These are phyloP conservation scores for Cyamopsis tetragonoloba DNA, from an alignment of 306 rosid genomes.

Conservation along the genomic window DNA sequence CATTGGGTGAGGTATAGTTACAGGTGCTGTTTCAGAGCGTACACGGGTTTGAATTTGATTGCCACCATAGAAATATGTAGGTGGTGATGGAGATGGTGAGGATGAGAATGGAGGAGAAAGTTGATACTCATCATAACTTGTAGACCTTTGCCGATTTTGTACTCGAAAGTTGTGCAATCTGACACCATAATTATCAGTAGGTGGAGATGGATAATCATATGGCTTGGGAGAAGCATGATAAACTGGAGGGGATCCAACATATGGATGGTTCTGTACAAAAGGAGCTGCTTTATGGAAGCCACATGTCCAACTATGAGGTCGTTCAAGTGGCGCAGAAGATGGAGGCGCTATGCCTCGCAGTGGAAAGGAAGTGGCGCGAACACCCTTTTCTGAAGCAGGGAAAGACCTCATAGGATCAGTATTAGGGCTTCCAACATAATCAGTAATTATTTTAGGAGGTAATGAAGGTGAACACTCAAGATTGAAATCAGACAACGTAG, in stretches of 20 bases:
- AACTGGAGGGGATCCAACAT: conserved; percentile 59
- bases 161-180: conserved; percentile 42
- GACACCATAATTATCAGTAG: conserved; percentile 44
- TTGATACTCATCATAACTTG: conserved; percentile 58
- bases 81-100: conserved; percentile 75
- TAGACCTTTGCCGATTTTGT: conserved; percentile 39
- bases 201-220: conserved; percentile 54
- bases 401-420: conserved; percentile 68
- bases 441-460: conserved; percentile 63
- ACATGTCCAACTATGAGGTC: conserved; percentile 75
- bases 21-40: conserved; percentile 75
- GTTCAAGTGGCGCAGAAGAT: conserved; percentile 41
- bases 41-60: conserved; percentile 46
- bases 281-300: conserved; percentile 64
- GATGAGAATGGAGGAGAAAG: conserved; percentile 89
- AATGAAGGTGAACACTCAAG: conserved; percentile 58
- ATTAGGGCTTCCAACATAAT: conserved; percentile 85
- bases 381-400: conserved; percentile 52
- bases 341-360: conserved; percentile 48
- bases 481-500: conserved; percentile 54
- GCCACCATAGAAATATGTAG: conserved; percentile 41
- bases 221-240: conserved; percentile 53
- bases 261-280: conserved; percentile 40
- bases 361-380: conserved; percentile 54
- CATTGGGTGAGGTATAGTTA: conserved; percentile 62